Evolutionary conservation across 768 basidiomycete genomes (phyloP).

Genomic region (Erythrobasidium yunnanense): DNA sequence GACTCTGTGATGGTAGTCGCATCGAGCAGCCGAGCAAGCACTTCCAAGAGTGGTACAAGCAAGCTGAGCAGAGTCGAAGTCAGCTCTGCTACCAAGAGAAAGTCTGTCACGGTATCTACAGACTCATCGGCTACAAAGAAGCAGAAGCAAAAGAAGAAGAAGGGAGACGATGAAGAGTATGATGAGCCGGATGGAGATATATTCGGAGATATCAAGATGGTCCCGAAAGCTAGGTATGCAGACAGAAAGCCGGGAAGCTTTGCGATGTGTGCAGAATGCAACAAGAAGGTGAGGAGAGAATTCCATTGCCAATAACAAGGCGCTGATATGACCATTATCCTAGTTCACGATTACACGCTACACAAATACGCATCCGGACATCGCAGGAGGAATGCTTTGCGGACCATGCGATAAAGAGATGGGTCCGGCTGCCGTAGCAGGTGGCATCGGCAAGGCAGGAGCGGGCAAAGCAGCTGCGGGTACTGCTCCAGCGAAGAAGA

Average conservation of each 20-base stretch:
- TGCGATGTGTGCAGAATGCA: slow-evolving; percentile 67
- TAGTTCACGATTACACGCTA: slow-evolving; percentile 18
- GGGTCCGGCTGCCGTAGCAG: slow-evolving; percentile 45
- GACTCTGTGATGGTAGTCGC: slow-evolving; percentile 10
- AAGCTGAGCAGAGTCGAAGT: no score
- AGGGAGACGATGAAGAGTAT: slow-evolving; percentile 43
- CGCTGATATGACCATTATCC: slow-evolving; percentile 38
- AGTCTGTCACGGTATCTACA: neutral
- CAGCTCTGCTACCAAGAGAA: neutral
- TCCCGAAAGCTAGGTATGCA: slow-evolving; percentile 42
- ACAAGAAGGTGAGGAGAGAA: slow-evolving; percentile 68
- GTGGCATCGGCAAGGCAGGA: slow-evolving; percentile 47
- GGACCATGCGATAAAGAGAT: slow-evolving; percentile 65
- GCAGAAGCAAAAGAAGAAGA: slow-evolving; percentile 42
- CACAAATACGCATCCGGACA: slow-evolving; percentile 43
- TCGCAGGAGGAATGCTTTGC: slow-evolving; percentile 85
- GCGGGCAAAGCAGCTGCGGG: slow-evolving; percentile 42
- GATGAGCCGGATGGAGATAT: no score
- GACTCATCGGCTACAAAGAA: slow-evolving; percentile 40
- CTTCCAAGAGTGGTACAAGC: no score
- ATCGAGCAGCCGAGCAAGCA: no score
- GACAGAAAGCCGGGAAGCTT: slow-evolving; percentile 52
- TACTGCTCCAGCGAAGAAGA: no score
- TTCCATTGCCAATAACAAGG: no score
- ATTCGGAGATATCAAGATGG: no score